These are phyloP conservation scores for Pseudodiploospora longispora DNA, from an alignment of 2,329 filamentous ascomycete species.

Conservation along the genomic window DNA sequence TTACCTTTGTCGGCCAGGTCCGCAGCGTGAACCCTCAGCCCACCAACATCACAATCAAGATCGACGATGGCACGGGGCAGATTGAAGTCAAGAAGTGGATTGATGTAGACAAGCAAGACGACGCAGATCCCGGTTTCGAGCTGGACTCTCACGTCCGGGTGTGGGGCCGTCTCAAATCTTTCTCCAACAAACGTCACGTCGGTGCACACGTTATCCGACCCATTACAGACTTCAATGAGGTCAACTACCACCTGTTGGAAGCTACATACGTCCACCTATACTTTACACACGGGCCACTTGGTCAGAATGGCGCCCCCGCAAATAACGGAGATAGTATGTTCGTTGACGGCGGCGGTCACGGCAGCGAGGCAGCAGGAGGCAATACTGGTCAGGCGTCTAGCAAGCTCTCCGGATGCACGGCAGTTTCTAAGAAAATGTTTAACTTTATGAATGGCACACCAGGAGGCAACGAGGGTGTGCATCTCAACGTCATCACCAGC, in stretches of 20 bases:
- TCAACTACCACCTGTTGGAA: constrained; percentile 87
- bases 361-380: constrained; percentile 25
- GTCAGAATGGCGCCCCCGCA: constrained; percentile 29
- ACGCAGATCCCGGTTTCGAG: constrained; percentile 46
- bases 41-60: constrained; percentile 84
- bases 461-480: constrained; percentile 73
- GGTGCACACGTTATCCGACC: constrained; percentile 73
- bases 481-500: constrained; percentile 68
- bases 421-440: constrained; percentile 61
- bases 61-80: constrained; percentile 90
- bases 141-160: constrained; percentile 77
- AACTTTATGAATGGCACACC: constrained; percentile 57
- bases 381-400: constrained; percentile 29
- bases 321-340: constrained; percentile 46
- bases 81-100: constrained; percentile 90
- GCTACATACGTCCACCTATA: constrained; percentile 81
- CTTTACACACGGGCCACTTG: constrained; percentile 62
- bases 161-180: constrained; percentile 75
- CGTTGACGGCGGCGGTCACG: constrained; percentile 41
- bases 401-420: constrained; percentile 42
- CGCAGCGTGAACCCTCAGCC: constrained; percentile 77
- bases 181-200: constrained; percentile 76
- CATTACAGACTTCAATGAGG: constrained; percentile 80
- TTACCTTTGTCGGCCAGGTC: constrained; percentile 82
- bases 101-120: constrained; percentile 51